These are phyloP conservation scores for Penicillium sp. DNA, from an alignment of 2,329 filamentous ascomycete genomes.

Conservation along the genomic window DNA sequence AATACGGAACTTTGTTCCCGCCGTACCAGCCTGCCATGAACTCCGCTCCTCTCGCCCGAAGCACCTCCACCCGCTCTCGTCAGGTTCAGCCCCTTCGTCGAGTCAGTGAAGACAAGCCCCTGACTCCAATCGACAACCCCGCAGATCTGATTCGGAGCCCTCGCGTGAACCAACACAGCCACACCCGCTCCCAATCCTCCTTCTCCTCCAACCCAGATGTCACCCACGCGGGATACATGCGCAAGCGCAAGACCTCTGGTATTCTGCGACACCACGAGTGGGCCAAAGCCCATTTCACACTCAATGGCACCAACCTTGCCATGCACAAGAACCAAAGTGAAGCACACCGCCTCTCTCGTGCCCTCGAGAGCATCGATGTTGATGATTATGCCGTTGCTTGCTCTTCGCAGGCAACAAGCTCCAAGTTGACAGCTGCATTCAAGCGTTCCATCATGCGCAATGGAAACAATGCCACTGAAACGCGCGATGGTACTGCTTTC, in stretches of 20 bases:
- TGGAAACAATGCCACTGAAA: constrained; percentile 58
- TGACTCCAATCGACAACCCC: constrained; percentile 2
- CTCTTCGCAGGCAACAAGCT: constrained; percentile 71
- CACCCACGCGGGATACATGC: constrained; percentile 56
- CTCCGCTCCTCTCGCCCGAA: neutral
- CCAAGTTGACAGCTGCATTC: constrained; percentile 84
- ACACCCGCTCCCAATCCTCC: neutral
- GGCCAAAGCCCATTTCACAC: constrained; percentile 77
- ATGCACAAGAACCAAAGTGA: constrained; percentile 32
- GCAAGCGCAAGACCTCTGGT: constrained; percentile 82
- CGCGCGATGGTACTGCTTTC: constrained; percentile 37
- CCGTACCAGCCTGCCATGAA: neutral
- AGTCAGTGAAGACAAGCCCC: neutral
- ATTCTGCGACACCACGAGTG: constrained; percentile 84
- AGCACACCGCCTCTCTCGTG: constrained; percentile 21
- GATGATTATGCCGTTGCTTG: constrained; percentile 50
- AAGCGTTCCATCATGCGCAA: constrained; percentile 64
- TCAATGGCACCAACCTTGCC: constrained; percentile 67
- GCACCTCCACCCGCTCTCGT: neutral
- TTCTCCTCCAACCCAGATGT: neutral
- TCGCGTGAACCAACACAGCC: neutral
- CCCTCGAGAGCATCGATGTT: constrained; percentile 32
- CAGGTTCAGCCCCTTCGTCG: neutral
- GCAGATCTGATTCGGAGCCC: constrained; percentile 1
- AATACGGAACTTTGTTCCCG: neutral